Evolutionary conservation across 139 green algal genomes (phyloP).

Genomic region (Chlorella sp.): DNA sequence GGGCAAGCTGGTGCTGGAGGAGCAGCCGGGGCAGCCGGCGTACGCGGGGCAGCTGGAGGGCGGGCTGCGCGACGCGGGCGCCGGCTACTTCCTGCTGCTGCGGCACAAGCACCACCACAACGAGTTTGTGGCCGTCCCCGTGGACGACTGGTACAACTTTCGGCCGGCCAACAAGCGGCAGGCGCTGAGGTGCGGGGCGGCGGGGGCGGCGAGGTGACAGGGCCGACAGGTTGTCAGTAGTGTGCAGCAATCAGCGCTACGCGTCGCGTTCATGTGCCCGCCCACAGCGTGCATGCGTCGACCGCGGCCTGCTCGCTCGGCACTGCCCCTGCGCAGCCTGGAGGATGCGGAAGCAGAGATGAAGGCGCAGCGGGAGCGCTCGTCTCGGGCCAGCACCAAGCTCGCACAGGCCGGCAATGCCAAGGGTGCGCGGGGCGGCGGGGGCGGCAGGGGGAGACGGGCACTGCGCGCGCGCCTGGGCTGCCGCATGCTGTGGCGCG

Average conservation of each 20-base stretch:
- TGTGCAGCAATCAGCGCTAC: too few relatives aligned
- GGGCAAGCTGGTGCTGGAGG: slow-evolving; percentile 23
- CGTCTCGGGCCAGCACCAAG: slow-evolving; percentile 16
- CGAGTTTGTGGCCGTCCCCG: slow-evolving; percentile 30
- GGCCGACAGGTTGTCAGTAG: too few relatives aligned
- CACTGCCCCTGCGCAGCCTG: slow-evolving; percentile 34
- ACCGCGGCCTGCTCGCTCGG: too few relatives aligned
- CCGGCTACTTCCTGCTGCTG: slow-evolving; percentile 42
- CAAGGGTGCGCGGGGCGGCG: too few relatives aligned
- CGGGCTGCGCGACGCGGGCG: slow-evolving; percentile 19
- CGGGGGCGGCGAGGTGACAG: too few relatives aligned
- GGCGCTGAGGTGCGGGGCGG: too few relatives aligned
- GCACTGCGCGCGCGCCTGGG: not conserved
- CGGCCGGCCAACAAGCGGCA: not conserved
- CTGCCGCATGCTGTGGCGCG: not conserved
- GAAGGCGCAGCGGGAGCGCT: slow-evolving; percentile 27
- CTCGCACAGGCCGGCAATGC: slow-evolving; percentile 16
- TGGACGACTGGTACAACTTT: slow-evolving; percentile 33
- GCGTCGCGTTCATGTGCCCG: too few relatives aligned
- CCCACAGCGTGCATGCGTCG: too few relatives aligned
- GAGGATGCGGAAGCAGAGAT: slow-evolving; percentile 47
- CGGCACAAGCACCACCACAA: slow-evolving; percentile 7
- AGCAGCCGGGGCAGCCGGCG: slow-evolving; percentile 14
- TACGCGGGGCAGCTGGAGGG: slow-evolving; percentile 29
- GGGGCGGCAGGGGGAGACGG: slow-evolving; percentile 3